Evolutionary conservation across 495 filamentous ascomycete genomes (phyloP), one percentile per base, ranked within the genome.

Genomic region (Sphaerosporella brunnea): DNA sequence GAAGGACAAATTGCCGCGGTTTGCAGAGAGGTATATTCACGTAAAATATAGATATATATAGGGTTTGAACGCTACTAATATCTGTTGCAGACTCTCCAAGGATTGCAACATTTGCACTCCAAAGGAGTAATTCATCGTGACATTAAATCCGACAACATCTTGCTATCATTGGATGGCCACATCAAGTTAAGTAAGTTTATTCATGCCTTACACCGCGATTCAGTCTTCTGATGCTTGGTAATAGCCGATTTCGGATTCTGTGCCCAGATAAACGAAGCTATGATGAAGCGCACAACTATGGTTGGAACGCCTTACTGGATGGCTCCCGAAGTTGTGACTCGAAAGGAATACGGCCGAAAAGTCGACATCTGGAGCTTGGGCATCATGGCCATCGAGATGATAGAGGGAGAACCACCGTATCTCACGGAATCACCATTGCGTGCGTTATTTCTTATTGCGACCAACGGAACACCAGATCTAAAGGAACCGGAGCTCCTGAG

Each of bases 331-430:
- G 87, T 97, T 16, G 90, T 97, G 8, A 96, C 86, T 3, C 70
- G 86, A 15, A 96, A 97, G 62, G 90, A 96, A 62, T 97, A 97
- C 63, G 92, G 90, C 51, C 80, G 90, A 40, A 97, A 97, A 62
- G 86, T 97, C 43, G 90, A 97, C 61, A 96, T 97, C 54, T 97
- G 90, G 90, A 90, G 82, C 59, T 65, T 97, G 41, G 90, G 90
- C 47, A 97, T 97, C 64, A 97, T 97, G 90, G 85, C 90, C n/a
- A 97, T 97, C 55, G 90, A 97, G 63, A 97, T 97, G 90, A 94
- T 97, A 51, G 90, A 97, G 65, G 92, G 90, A 53, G 90, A 97
- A 58, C 90, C 90, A 13, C 90, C 90, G 13, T 97, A 97, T 62
- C 68, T 97, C 45, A 97, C 85, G 18, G 90, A 97, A 63, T 88